Evolutionary conservation across 2,329 filamentous ascomycete species (phyloP), one percentile per base, ranked within the genome.

Genomic region (Phialophora macrospora): DNA sequence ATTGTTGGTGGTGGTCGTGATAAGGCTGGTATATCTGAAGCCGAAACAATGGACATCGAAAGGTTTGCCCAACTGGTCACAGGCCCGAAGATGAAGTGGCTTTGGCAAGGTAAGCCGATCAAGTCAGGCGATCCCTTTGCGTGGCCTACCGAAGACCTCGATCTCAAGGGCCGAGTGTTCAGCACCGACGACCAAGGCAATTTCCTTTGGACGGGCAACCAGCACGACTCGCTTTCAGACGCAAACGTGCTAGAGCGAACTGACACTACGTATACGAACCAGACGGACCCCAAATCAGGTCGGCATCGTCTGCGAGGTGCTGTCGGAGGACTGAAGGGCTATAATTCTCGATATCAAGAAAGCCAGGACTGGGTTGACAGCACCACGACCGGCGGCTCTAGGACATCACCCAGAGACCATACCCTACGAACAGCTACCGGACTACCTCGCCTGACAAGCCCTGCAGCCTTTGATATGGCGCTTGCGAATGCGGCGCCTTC

Each of bases 41-140:
- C 97, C 41, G 95, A 99, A 79, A 98, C 93, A 0, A 83, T 92
- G 9, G 93, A 98, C 73, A 87, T 97, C 61, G 93, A 96, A 72
- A 88, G 84, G 54, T 96, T 98, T 71, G 85, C 92, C 56, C 87
- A 87, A 65, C 82, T 96, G 28, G 87, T 90, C 0, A 89, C 88
- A 67, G 94, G 95, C 38, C 91, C 95, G 75, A 87, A 91, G 63
- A 84, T 91, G 17, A 97, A 96, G 76, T 98, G 93, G 92, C 83
- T 99, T 1, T 99, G 95, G 95, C 85, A 91, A 67, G 95, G 94
- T 17, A 98, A 97, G 76, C 86, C 91, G 44, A 87, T 89, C 67
- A 92, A 94, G 74, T 72, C 73, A n/a, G 73, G 72, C 11, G 76
- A 78, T 63, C 73, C 76, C 34, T 66, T 64, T 44, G 57, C 49